phyloP scores from a whole-genome alignment of 169 alveolate genomes.

The Plasmodium falciparum region DNA sequence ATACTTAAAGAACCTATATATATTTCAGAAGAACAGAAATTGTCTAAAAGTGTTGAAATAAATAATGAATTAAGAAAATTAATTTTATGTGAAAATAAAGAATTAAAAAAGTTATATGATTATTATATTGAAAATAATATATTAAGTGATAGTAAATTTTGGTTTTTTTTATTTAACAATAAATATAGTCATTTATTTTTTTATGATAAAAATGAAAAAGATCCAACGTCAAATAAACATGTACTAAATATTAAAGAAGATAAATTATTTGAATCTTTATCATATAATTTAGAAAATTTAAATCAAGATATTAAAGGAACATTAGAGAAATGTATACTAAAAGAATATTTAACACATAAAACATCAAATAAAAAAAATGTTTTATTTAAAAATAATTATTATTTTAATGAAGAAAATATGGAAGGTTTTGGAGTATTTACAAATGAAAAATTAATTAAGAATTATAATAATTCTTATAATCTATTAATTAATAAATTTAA shows the following conservation, averaged over 20 bases:
- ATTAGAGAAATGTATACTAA: constrained; percentile 61
- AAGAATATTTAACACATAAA: constrained; percentile 55
- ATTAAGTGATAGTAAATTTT: constrained; percentile 48
- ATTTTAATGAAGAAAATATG: constrained; percentile 58
- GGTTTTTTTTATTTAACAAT: constrained; percentile 68
- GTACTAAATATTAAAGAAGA: constrained; percentile 32
- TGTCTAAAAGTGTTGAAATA: constrained; percentile 49
- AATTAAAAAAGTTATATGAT: constrained; percentile 59
- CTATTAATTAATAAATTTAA: constrained; percentile 65
- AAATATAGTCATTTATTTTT: constrained; percentile 70
- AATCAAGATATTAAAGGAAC: constrained; percentile 74
- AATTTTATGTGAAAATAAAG: constrained; percentile 45
- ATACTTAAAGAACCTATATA: constrained; percentile 57
- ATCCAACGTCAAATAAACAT: constrained; percentile 36
- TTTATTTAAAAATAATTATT: constrained; percentile 63
- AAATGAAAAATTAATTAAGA: constrained; percentile 33
- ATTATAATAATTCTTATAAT: constrained; percentile 32
- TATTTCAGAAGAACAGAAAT: constrained; percentile 65
- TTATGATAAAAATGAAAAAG: constrained; percentile 72
- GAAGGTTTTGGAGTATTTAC: constrained; percentile 71
- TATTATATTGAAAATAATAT: constrained; percentile 64
- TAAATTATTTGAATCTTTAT: constrained; percentile 21
- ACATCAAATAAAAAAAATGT: constrained; percentile 32
- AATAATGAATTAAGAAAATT: constrained; percentile 52
- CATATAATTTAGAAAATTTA: constrained; percentile 53